Conservation (phyloP, 2,329 filamentous ascomycete genomes). For the Clonostachys solani region DNA sequence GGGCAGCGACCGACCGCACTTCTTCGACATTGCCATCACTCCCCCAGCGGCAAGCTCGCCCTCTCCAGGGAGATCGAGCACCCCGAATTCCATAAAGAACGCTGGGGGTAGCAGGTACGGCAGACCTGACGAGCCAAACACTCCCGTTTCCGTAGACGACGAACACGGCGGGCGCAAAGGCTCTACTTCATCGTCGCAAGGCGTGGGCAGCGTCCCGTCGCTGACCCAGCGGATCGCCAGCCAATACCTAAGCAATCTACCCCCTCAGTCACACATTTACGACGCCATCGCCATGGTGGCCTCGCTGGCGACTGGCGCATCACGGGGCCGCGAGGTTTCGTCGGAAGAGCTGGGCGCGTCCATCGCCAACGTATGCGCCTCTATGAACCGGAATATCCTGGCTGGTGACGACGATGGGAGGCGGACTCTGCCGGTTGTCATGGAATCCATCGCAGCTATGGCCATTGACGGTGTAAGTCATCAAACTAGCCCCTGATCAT, state of each 20-base stretch:
- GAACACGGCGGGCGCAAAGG: background rate
- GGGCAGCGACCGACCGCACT: background rate
- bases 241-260: constrained; percentile 1
- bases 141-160: background rate
- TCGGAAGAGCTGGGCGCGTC: background rate
- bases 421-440: constrained; percentile 11
- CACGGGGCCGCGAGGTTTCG: background rate
- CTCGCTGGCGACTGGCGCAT: background rate
- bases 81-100: background rate
- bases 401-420: constrained; percentile 1
- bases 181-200: background rate
- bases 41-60: background rate
- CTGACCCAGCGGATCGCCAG: background rate
- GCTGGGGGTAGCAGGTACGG: background rate
- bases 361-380: constrained; percentile 1
- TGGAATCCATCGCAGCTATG: constrained; percentile 23
- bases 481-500: background rate
- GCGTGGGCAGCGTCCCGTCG: background rate
- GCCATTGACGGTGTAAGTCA: constrained; percentile 19
- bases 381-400: constrained; percentile 1
- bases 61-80: no score
- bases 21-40: background rate
- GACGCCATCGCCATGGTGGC: constrained; percentile 1
- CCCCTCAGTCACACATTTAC: background rate
- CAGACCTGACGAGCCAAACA: background rate